Conservation (phyloP, 805 yeast species). For the Schwanniomyces polymorphus region DNA sequence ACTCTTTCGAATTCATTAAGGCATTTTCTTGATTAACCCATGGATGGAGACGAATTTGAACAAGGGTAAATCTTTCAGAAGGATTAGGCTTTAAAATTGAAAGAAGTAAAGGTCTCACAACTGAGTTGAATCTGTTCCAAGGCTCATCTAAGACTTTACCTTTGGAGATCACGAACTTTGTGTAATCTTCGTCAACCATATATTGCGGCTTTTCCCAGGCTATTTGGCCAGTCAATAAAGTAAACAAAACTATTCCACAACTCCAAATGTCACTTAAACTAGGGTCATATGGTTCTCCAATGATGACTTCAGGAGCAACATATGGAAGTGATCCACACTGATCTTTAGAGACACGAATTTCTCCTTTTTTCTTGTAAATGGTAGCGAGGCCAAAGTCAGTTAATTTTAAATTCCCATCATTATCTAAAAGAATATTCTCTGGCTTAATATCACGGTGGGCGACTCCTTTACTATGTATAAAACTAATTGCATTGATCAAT, state of each 20-base stretch:
- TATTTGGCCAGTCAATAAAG: conserved; percentile 93
- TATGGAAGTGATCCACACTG: conserved; percentile 95
- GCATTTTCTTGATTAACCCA: conserved; percentile 58
- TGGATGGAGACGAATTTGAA: conserved; percentile 70
- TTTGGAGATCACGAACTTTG: conserved; percentile 43
- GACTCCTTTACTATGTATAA: conserved; percentile 71
- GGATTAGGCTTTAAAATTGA: conserved; percentile 70
- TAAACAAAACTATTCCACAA: conserved; percentile 90
- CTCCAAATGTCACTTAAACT: conserved; percentile 99
- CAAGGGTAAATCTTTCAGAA: conserved; percentile 62
- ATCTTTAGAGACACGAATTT: conserved; percentile 56
- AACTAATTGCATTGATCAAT: conserved; percentile 61
- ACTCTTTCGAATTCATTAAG: conserved; percentile 36
- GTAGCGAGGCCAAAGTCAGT: conserved; percentile 98
- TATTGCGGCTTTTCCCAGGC: conserved; percentile 73
- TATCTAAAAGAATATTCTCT: conserved; percentile 69
- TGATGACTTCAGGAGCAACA: conserved; percentile 96
- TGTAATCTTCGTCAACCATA: conserved; percentile 72
- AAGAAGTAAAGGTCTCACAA: conserved; percentile 61
- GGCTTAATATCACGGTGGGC: conserved; percentile 85
- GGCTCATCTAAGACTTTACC: conserved; percentile 73
- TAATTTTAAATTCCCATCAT: conserved; percentile 82
- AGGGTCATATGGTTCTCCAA: conserved; percentile 93
- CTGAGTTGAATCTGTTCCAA: conserved; percentile 79
- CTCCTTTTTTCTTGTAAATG: conserved; percentile 76